Evolutionary conservation across 2,329 filamentous ascomycete genomes (phyloP), one percentile per base, ranked within the genome.

Genomic region (Chrysosporium queenslandicum): DNA sequence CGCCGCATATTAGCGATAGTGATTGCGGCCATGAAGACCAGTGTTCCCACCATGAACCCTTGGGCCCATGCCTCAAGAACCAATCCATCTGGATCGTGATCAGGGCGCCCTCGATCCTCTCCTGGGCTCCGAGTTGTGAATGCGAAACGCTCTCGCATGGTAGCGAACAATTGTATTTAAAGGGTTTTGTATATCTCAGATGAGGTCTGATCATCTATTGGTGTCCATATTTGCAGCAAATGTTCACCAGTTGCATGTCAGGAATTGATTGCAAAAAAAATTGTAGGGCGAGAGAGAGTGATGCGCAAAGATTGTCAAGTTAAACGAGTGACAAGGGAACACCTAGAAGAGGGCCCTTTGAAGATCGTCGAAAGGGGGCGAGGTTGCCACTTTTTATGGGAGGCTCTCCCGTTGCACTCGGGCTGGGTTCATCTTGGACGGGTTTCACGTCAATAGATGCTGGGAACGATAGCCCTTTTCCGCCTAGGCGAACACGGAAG

Each of bases 1-100:
- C 63, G 66, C 20, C 71, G 68, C 74, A 77, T 77, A 46, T 77
- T 77, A n/a, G 71, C 65, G 3, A 75, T 47, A 0, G 74, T 75
- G 45, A 77, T 71, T 0, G 67, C 69, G 12, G 67, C 64, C 73
- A 77, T 76, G 50, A 77, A 71, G 21, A 77, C 57, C 51, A 77
- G 55, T 7, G 70, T 68, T 7, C 74, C 74, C 1, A 77, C 64
- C 72, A 77, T 72, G 52, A 72, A 65, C 29, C 73, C 73, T 55
- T 75, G 72, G 1, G 68, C 70, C 73, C 73, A 75, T 53, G 71
- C 69, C 57, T 76, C 73, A 5, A 75, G 61, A 16, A 70, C 64
- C 43, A 71, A 58, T 7, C 63, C 65, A 51, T 71, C 64, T 2
- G 62, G 60, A 27, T 63, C 56, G 39, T 45, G 29, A 32, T 55